Base-by-base conservation (phyloP, 2,329 filamentous ascomycete species). In the Cercospora citrullina region DNA sequence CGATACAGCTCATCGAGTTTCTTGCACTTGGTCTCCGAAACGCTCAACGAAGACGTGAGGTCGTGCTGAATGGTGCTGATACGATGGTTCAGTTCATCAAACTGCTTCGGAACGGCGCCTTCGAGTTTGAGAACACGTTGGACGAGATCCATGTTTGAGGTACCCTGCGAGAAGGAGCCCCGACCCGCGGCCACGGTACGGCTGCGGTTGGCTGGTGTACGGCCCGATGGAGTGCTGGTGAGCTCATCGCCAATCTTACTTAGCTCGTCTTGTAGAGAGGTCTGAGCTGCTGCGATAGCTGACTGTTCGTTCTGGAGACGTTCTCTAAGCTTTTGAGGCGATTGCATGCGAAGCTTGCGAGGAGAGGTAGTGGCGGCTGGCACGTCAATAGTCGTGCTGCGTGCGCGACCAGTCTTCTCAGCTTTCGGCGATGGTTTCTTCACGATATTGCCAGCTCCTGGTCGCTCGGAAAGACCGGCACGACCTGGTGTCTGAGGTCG, bases 1-100 rank as follows among this genome's bases (percentile, higher is more conserved):
- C 92, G 91, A 81, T 96, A 96, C 62, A 97, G 83, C 80, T 96
- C 91, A 77, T 97, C 94, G 63, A 97, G 87, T 48, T 91, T 90
- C 74, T 89, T 91, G 68, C 90, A 89, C 74, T 95, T 94, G 68
- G 86, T 86, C 77, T 97, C 93, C 14, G 87, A 89, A 1, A 92
- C 74, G 23, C 87, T 85, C 14, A 97, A 84, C 1, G 89, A 89
- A 21, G 84, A 87, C 51, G 92, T 88, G 72, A 96, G 82, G 72
- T 96, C 93, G 31, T 83, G 84, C 69, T 91, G 87, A 61, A 96
- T 85, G 4, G 84, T 81, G 7, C 85, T 83, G 60, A 92, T 88
- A 59, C 87, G 87, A 14, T 85, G 83, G 10, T 83, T 84, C 55
- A 93, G 80, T 28, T 90, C 87, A 8, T 84, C 82, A 55, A 90